A percentile compares a stretch with the other conserved stretches of the same genome.
These are phyloP conservation scores for Leccinum truebloodii DNA, from an alignment of 768 basidiomycete genomes.

Conservation along the genomic window DNA sequence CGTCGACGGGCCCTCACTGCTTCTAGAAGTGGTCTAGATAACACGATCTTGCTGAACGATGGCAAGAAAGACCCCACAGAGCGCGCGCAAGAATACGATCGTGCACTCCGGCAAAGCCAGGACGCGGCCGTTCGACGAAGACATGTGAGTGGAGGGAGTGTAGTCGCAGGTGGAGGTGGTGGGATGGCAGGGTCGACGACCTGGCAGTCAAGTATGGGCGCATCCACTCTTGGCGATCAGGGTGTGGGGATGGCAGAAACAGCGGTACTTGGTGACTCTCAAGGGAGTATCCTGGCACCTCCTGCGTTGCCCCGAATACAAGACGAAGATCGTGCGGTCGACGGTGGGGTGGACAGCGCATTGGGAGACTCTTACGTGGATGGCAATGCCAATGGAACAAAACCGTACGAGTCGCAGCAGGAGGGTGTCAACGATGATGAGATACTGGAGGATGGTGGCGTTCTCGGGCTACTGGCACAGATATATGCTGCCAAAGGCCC, in stretches of 20 bases:
- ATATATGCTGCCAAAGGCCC: constrained; percentile 69
- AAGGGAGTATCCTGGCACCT: constrained; percentile 46
- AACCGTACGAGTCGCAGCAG: constrained; percentile 40
- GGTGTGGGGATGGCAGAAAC: constrained; percentile 63
- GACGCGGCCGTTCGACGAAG: constrained; percentile 48
- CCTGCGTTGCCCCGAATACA: constrained; percentile 28
- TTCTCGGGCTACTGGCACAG: constrained; percentile 82
- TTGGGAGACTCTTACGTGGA: constrained; percentile 76
- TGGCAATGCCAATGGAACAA: constrained; percentile 47
- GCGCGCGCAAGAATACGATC: constrained; percentile 73
- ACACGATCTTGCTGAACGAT: constrained; percentile 31
- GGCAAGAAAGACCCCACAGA: constrained; percentile 44
- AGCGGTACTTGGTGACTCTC: constrained; percentile 74
- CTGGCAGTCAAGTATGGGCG: constrained; percentile 43
- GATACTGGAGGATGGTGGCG: constrained; percentile 73
- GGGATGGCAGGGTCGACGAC: constrained; percentile 49
- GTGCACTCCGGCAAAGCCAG: constrained; percentile 71
- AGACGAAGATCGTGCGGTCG: constrained; percentile 49
- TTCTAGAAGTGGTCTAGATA: constrained; percentile 31
- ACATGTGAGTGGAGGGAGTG: constrained; percentile 26
- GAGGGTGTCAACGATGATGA: constrained; percentile 62
- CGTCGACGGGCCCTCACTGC: constrained; percentile 37
- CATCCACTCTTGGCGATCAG: constrained; percentile 42
- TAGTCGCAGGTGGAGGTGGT: constrained; percentile 45
- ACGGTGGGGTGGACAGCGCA: constrained; percentile 60